phyloP scores from a whole-genome alignment of 179 eudicot genomes.

The Gypsophila paniculata region DNA sequence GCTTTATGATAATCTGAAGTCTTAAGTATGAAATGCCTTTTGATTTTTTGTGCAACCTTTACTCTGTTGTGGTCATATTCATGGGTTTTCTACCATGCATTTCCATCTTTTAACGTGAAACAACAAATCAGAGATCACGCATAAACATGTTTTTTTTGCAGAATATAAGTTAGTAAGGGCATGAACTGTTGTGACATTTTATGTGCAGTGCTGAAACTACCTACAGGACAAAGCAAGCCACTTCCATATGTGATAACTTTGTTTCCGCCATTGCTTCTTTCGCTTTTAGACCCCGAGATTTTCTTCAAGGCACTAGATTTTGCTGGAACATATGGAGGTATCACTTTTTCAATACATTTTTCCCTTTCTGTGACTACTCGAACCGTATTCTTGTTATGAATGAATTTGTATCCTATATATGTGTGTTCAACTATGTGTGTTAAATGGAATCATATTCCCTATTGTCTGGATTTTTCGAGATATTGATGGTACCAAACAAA shows the following conservation, averaged over 20 bases:
- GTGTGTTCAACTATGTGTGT: too few relatives aligned
- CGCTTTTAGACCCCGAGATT: slow-evolving; percentile 77
- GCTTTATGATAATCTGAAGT: too few relatives aligned
- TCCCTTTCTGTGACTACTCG: neutral
- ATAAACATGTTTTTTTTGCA: neutral
- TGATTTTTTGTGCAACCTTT: too few relatives aligned
- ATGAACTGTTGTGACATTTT: slow-evolving; percentile 1
- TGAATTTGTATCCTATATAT: too few relatives aligned
- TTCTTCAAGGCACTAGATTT: slow-evolving; percentile 97
- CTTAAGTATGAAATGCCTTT: too few relatives aligned
- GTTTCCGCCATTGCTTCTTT: slow-evolving; percentile 75
- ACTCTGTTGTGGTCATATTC: too few relatives aligned
- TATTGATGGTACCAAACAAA: too few relatives aligned
- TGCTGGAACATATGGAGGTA: slow-evolving; percentile 99
- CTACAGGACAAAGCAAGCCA: slow-evolving; percentile 59
- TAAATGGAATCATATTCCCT: too few relatives aligned
- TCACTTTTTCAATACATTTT: neutral
- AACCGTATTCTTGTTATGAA: neutral
- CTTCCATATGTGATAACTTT: slow-evolving; percentile 74
- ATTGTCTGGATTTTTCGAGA: too few relatives aligned
- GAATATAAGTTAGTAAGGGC: neutral
- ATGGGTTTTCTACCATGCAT: too few relatives aligned
- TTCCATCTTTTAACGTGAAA: too few relatives aligned
- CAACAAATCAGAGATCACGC: neutral
- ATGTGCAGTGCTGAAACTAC: slow-evolving; percentile 81